phyloP scores from a whole-genome alignment of 257 asterid species.

The Nicotiana tabacum region DNA sequence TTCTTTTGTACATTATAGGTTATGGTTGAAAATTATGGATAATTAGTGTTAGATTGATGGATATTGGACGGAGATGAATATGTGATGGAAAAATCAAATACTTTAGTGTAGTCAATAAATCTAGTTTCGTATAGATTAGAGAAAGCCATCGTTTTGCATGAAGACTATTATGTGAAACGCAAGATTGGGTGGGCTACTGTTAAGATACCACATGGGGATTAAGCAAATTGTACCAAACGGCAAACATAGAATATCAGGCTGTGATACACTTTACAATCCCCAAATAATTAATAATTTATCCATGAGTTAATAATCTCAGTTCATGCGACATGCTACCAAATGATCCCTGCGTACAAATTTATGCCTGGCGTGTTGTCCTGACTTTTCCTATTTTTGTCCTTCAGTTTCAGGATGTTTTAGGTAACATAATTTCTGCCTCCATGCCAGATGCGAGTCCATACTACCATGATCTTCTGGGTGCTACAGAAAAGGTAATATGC shows the following conservation, averaged over 20 bases:
- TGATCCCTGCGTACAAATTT: background rate
- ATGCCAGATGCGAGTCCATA: constrained; percentile 74
- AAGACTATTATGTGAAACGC: background rate
- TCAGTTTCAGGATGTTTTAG: constrained; percentile 40
- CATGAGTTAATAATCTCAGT: background rate
- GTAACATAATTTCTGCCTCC: constrained; percentile 38
- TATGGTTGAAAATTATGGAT: background rate
- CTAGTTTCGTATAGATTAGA: background rate
- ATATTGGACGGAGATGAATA: background rate
- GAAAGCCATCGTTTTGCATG: background rate
- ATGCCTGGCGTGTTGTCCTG: background rate
- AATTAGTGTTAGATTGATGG: background rate
- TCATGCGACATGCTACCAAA: background rate
- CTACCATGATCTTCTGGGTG: constrained; percentile 51
- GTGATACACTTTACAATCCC: background rate
- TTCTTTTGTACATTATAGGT: background rate
- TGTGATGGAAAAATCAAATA: background rate
- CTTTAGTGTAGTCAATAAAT: background rate
- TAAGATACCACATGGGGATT: background rate
- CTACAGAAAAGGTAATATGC: constrained; percentile 51
- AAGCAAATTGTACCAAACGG: background rate
- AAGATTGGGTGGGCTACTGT: background rate
- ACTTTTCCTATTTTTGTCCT: background rate
- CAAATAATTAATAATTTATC: background rate
- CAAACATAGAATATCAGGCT: background rate